phyloP scores from a whole-genome alignment of 1,139 yeast species.

The Sugiyamaella grinbergsii region DNA sequence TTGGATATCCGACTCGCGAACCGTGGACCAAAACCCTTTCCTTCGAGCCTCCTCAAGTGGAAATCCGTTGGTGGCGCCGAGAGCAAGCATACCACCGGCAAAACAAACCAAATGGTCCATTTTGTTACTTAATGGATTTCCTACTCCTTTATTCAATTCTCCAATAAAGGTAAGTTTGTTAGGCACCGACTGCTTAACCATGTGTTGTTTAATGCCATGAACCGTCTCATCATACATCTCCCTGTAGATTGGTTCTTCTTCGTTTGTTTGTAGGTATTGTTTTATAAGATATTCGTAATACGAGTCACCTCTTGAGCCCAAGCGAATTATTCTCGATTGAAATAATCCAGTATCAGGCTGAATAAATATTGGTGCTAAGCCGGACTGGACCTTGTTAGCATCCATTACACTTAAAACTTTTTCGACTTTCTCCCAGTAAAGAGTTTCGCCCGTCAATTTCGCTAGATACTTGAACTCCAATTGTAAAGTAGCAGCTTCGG shows the following conservation, averaged over 20 bases:
- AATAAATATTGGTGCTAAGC: conserved; percentile 80
- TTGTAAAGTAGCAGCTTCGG: conserved; percentile 88
- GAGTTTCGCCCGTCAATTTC: conserved; percentile 72
- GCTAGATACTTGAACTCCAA: conserved; percentile 85
- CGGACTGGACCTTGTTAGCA: conserved; percentile 61
- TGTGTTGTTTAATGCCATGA: conserved; percentile 67
- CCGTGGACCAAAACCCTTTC: conserved; percentile 47
- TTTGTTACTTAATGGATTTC: conserved; percentile 60
- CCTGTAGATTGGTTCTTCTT: conserved; percentile 61
- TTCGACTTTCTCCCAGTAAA: conserved; percentile 80
- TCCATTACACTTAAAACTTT: conserved; percentile 66
- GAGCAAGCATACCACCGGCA: conserved; percentile 84
- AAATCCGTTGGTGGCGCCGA: conserved; percentile 84
- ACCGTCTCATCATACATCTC: conserved; percentile 78
- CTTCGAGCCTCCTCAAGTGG: conserved; percentile 55
- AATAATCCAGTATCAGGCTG: conserved; percentile 74
- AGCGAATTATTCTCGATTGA: conserved; percentile 64
- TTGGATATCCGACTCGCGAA: conserved; percentile 58
- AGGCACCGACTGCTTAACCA: conserved; percentile 65
- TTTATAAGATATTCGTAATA: conserved; percentile 88
- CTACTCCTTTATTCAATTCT: conserved; percentile 72
- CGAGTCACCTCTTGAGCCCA: conserved; percentile 92
- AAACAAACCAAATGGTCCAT: conserved; percentile 96
- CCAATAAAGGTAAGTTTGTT: conserved; percentile 70
- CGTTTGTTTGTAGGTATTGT: conserved; percentile 78